A percentile compares a stretch with the other conserved stretches of the same genome.
Evolutionary conservation across 768 basidiomycete species (phyloP).

Genomic region (Mycena leptocephala): DNA sequence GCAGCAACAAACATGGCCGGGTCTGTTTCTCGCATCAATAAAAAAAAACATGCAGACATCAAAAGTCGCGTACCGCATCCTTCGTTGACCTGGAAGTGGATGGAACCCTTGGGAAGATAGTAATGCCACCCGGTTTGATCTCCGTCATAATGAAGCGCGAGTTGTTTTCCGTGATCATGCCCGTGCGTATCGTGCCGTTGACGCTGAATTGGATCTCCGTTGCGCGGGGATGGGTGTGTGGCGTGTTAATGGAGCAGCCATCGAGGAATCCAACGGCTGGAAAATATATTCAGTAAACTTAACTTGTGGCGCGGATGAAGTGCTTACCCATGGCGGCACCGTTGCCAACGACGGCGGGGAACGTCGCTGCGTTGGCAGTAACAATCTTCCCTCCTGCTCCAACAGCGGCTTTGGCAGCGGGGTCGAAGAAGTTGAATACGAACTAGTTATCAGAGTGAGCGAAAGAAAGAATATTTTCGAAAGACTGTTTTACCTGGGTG

Average conservation of each 20-base stretch:
- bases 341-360: constrained; percentile 37
- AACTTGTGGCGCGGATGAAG: no score
- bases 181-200: constrained; percentile 39
- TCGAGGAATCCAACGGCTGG: constrained; percentile 33
- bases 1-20: constrained; percentile 36
- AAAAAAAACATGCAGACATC: constrained; percentile 25
- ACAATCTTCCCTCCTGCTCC: constrained; percentile 18
- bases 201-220: constrained; percentile 38
- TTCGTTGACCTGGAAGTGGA: constrained; percentile 39
- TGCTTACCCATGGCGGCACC: constrained; percentile 34
- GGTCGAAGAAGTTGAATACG: constrained; percentile 35
- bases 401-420: not conserved
- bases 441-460: constrained; percentile 12
- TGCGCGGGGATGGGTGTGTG: constrained; percentile 38
- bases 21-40: not conserved
- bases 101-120: constrained; percentile 34
- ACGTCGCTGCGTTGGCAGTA: constrained; percentile 29
- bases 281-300: not conserved
- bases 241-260: constrained; percentile 33
- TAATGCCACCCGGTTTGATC: constrained; percentile 26
- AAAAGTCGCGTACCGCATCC: constrained; percentile 26
- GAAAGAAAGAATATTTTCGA: not conserved
- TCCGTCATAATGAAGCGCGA: constrained; percentile 37
- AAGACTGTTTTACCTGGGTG: not conserved
- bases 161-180: constrained; percentile 37